A percentile compares a stretch with the other conserved stretches of the same genome.
Conservation (phyloP, 2,329 filamentous ascomycete species). For the Microdochium paspali region DNA sequence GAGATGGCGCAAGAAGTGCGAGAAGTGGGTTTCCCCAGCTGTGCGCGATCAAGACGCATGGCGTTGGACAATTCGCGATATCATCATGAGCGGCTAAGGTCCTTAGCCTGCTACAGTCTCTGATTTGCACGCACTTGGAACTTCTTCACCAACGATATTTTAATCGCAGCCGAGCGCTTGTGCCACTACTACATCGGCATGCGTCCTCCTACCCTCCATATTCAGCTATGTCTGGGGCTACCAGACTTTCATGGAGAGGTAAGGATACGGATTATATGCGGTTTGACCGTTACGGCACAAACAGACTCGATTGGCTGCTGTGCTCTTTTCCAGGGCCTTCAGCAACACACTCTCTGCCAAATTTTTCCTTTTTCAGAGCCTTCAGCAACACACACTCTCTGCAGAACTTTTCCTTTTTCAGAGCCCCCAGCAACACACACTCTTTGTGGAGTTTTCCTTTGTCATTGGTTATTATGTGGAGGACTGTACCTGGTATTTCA, state of each 20-base stretch:
- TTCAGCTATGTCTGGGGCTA: no score
- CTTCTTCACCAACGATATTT: no score
- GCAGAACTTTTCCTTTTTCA: not conserved
- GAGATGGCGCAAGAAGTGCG: constrained; percentile 80
- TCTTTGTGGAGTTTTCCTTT: not conserved
- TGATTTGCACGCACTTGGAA: not conserved
- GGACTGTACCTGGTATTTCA: not conserved
- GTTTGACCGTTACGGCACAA: no score
- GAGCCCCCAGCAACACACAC: not conserved
- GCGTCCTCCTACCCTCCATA: no score
- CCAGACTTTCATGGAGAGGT: no score
- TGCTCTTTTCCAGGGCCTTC: no score
- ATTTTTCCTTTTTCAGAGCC: not conserved
- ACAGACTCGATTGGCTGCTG: no score
- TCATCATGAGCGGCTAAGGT: constrained; percentile 29
- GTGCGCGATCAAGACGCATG: constrained; percentile 50
- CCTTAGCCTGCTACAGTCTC: not conserved
- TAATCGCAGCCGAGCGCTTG: no score
- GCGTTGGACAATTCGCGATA: constrained; percentile 68
- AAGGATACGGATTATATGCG: no score
- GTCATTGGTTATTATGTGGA: not conserved
- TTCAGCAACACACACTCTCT: not conserved
- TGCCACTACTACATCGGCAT: no score
- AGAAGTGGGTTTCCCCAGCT: constrained; percentile 66
- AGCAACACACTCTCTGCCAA: not conserved